Evolutionary conservation across 768 basidiomycete genomes (phyloP), one percentile per base, ranked within the genome.

Genomic region (Melanogaster broomeanus): DNA sequence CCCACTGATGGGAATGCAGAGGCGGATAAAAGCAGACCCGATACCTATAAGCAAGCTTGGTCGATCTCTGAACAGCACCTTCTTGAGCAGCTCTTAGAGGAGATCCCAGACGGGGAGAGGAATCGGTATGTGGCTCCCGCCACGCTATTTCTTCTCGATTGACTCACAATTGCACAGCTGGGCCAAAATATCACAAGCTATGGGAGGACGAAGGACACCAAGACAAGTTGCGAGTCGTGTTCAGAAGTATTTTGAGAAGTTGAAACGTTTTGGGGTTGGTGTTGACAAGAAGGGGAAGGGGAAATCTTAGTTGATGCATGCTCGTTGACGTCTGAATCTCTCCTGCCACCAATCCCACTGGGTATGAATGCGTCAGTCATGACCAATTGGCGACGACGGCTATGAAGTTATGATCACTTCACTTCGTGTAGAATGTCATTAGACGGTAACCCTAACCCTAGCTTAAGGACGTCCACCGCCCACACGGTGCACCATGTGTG

Each of bases 171-270:
- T 42, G 21, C 31, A 21, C 60, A 90, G 89, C 46, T 92, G 87
- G 87, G 76, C 83, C 49, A 88, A 89, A 67, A 92, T 92, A 45
- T 92, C 90, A 13, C 73, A 77, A 47, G 90, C 87, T 31, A 93
- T 93, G 90, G 75, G 82, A 42, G 90, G 90, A 1, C 74, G 74
- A 39, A 72, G 90, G 51, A 91, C 90, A 4, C 84, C 90, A 4
- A 72, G 89, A 53, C 90, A 93, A 72, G 90, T 93, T n/a, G 89
- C 89, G 33, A 90, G 88, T 72, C 80, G 89, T 16, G 90, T 93
- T 48, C 90, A 93, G 60, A 93, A 93, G 69, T 92, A 91, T 68
- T 86, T 90, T 65, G 87, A 87, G 65, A 92, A 91, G 74, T 66
- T 92, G 66, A 89, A 85, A 70, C 79, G 80, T 56, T 90, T 84